Conservation (phyloP, 768 basidiomycete species). For the Suillus subaureus region DNA sequence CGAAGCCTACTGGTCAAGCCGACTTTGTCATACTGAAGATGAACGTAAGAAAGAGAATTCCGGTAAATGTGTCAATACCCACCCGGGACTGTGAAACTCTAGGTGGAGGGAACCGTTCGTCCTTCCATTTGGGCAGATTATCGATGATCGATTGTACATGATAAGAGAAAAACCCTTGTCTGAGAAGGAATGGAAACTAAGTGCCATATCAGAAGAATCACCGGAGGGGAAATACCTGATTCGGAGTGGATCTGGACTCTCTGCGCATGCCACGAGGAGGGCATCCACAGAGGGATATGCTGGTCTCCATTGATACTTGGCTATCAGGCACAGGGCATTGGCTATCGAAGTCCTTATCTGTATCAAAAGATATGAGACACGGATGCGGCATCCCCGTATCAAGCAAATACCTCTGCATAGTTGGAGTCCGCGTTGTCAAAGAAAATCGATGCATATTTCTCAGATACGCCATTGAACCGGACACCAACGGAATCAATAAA, state of each 20-base stretch:
- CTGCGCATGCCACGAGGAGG: conserved; percentile 57
- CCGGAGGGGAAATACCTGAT: conserved; percentile 47
- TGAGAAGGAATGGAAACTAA: conserved; percentile 26
- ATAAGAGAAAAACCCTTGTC: conserved; percentile 56
- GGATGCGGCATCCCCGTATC: background rate
- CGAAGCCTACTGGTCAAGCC: conserved; percentile 71
- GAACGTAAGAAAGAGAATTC: conserved; percentile 17
- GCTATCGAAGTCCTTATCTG: conserved; percentile 75
- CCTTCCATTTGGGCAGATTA: conserved; percentile 69
- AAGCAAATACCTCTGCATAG: conserved; percentile 72
- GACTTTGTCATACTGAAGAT: conserved; percentile 78
- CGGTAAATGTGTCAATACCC: conserved; percentile 16
- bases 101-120: conserved; percentile 81
- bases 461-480: conserved; percentile 67
- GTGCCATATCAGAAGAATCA: background rate
- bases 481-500: conserved; percentile 67
- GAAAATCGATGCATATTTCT: conserved; percentile 68
- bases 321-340: conserved; percentile 59
- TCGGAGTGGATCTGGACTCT: conserved; percentile 56
- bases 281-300: conserved; percentile 56
- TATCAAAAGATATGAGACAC: conserved; percentile 4
- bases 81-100: conserved; percentile 82
- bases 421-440: conserved; percentile 78
- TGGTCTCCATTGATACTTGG: conserved; percentile 68
- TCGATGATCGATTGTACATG: conserved; percentile 58